Conservation (phyloP, 805 yeast genomes). For the Phaffomyces opuntiae region DNA sequence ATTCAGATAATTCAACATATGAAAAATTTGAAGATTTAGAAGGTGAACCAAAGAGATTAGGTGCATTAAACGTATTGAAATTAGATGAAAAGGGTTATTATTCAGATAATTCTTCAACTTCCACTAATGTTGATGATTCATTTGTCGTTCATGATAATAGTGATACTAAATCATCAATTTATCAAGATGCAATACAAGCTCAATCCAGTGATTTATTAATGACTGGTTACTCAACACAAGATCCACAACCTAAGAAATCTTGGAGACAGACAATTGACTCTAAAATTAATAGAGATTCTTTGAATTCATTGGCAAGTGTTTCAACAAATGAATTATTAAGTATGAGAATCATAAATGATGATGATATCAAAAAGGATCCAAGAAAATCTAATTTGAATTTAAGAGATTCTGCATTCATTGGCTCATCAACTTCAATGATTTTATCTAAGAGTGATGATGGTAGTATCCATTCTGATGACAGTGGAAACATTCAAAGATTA, state of each 20-base stretch:
- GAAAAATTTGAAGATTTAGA: slow-evolving; percentile 19
- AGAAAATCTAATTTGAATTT: slow-evolving; percentile 32
- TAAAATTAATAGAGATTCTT: slow-evolving; percentile 46
- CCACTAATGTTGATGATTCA: slow-evolving; percentile 43
- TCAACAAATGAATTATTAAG: slow-evolving; percentile 79
- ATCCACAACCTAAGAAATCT: slow-evolving; percentile 35
- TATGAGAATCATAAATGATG: slow-evolving; percentile 67
- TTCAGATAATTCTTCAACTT: slow-evolving; percentile 36
- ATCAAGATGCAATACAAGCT: slow-evolving; percentile 33
- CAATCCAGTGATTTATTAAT: slow-evolving; percentile 35
- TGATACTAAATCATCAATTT: slow-evolving; percentile 22
- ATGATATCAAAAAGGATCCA: slow-evolving; percentile 35
- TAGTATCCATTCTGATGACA: slow-evolving; percentile 21
- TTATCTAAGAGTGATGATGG: slow-evolving; percentile 24
- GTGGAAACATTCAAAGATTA: slow-evolving; percentile 22
- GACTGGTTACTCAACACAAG: slow-evolving; percentile 5
- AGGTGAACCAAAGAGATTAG: slow-evolving; percentile 29
- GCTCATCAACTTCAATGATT: slow-evolving; percentile 21
- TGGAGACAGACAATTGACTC: slow-evolving; percentile 46
- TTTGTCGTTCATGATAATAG: slow-evolving; percentile 24
- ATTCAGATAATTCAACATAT: slow-evolving; percentile 27
- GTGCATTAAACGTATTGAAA: slow-evolving; percentile 45
- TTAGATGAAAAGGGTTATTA: slow-evolving; percentile 34
- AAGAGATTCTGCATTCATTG: slow-evolving; percentile 35
- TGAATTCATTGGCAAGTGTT: slow-evolving; percentile 72